Evolutionary conservation across 768 basidiomycete species (phyloP).

Genomic region (Boletellus ananiceps): DNA sequence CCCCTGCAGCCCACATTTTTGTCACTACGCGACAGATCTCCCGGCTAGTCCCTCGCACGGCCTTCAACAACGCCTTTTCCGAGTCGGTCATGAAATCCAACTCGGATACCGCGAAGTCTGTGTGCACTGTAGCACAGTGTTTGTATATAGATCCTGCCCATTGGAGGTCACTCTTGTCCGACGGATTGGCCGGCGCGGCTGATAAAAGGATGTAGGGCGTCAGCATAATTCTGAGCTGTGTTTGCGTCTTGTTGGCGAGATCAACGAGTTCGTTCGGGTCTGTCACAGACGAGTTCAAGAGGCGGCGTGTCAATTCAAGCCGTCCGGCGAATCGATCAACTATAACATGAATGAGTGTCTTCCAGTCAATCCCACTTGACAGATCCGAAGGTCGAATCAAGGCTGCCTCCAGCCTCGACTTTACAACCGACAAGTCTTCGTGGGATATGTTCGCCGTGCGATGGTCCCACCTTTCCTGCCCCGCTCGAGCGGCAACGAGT

Average conservation of each 20-base stretch:
- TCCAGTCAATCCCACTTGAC: constrained; percentile 33
- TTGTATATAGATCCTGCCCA: not conserved
- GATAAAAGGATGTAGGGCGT: not conserved
- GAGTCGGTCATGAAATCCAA: not conserved
- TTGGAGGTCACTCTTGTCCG: not conserved
- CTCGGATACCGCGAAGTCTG: not conserved
- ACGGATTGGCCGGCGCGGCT: not conserved
- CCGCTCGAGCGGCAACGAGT: constrained; percentile 3
- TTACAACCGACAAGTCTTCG: constrained; percentile 5
- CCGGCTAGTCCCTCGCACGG: not conserved
- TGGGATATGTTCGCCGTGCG: constrained; percentile 10
- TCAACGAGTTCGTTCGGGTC: not conserved
- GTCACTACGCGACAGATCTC: not conserved
- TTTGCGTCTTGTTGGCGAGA: not conserved
- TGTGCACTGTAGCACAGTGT: not conserved
- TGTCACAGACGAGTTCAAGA: not conserved
- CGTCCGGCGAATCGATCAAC: not conserved
- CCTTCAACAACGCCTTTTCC: not conserved
- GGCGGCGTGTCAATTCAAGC: not conserved
- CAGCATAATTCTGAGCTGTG: not conserved
- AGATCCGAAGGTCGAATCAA: not conserved
- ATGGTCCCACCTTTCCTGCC: constrained; percentile 17
- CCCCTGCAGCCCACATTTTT: not conserved
- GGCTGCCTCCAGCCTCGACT: not conserved
- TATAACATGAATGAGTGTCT: constrained; percentile 11